A percentile compares a stretch with the other conserved stretches of the same genome.
Conservation (phyloP, 2,329 filamentous ascomycete species). For the Fusarium nelsonii region DNA sequence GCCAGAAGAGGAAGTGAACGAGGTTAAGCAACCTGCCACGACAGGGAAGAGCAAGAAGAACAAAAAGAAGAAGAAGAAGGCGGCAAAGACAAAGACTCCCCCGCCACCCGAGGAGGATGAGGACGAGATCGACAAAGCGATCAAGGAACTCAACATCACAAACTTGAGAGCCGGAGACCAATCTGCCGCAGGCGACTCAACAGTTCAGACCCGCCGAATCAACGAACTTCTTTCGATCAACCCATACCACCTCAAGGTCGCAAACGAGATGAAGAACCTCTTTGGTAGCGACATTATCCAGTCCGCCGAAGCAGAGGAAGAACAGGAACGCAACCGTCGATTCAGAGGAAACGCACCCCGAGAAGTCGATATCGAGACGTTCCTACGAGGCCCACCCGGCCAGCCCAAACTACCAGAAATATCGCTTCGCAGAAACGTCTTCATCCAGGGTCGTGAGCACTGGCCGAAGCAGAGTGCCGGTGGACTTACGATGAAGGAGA, state of each 20-base stretch:
- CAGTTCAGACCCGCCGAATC: constrained; percentile 45
- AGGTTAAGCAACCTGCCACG: constrained; percentile 28
- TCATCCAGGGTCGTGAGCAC: constrained; percentile 86
- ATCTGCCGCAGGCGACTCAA: not conserved
- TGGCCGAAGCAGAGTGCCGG: constrained; percentile 86
- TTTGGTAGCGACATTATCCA: constrained; percentile 70
- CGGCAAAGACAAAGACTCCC: constrained; percentile 41
- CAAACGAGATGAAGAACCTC: constrained; percentile 86
- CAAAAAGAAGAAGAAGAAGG: constrained; percentile 56
- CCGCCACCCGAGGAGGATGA: constrained; percentile 50
- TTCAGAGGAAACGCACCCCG: constrained; percentile 56
- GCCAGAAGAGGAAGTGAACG: constrained; percentile 35
- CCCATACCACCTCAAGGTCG: constrained; percentile 81
- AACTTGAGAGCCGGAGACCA: constrained; percentile 21
- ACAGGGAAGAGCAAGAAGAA: constrained; percentile 56
- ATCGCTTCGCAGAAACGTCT: constrained; percentile 81
- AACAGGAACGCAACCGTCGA: constrained; percentile 56
- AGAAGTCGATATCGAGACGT: constrained; percentile 69
- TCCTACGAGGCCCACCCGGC: constrained; percentile 66
- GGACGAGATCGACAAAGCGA: constrained; percentile 69
- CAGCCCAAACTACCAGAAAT: constrained; percentile 75
- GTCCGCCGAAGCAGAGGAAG: constrained; percentile 64
- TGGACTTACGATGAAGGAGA: constrained; percentile 82
- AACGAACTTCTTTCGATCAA: constrained; percentile 64
- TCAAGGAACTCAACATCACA: constrained; percentile 62